phyloP scores from a whole-genome alignment of 441 rosid species.

The Lepidium campestre region DNA sequence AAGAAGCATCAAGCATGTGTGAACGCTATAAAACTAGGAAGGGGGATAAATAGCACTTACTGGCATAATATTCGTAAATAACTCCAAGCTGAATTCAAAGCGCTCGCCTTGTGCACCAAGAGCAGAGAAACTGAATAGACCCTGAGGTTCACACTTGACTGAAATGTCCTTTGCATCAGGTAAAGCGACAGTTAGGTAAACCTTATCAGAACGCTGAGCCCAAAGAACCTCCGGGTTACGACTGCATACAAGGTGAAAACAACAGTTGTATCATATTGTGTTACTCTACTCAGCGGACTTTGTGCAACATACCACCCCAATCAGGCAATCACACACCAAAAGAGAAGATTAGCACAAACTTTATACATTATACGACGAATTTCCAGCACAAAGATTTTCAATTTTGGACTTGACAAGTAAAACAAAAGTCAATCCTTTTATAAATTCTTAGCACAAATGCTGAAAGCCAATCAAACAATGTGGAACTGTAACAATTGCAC shows the following conservation, averaged over 20 bases:
- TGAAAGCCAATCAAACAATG: background rate
- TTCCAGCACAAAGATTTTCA: background rate
- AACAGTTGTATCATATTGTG: background rate
- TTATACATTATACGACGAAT: background rate
- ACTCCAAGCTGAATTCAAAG: constrained; percentile 61
- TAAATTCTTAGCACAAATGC: background rate
- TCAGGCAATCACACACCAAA: background rate
- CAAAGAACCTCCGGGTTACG: constrained; percentile 91
- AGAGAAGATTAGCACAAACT: background rate
- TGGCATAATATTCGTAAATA: constrained; percentile 57
- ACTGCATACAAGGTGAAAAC: constrained; percentile 34
- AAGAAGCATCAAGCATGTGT: background rate
- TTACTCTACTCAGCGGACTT: background rate
- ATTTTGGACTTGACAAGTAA: background rate
- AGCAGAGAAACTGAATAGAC: constrained; percentile 79
- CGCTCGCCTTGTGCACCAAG: constrained; percentile 59
- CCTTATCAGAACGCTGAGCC: constrained; percentile 90
- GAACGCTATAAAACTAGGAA: background rate
- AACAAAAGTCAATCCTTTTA: background rate
- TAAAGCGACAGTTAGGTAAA: constrained; percentile 67
- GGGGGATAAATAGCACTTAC: constrained; percentile 29
- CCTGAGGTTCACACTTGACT: constrained; percentile 68
- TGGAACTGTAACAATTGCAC: background rate
- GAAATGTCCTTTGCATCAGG: constrained; percentile 81
- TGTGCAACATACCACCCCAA: background rate